These are phyloP conservation scores for Volvox carteri DNA, from an alignment of 163 green algal species.

Conservation along the genomic window DNA sequence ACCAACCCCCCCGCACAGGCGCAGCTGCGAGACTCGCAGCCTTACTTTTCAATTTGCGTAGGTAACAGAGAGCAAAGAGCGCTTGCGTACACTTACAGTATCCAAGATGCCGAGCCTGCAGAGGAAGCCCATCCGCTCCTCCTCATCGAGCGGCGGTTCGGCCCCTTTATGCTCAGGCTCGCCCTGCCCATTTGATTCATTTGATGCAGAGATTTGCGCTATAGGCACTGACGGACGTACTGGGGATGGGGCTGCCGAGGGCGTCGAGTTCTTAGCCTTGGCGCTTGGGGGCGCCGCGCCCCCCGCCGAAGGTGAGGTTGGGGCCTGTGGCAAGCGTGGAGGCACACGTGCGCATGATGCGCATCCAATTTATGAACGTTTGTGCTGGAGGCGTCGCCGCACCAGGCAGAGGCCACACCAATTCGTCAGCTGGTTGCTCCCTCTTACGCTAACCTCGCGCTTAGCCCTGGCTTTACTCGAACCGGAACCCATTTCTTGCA, in stretches of 20 bases:
- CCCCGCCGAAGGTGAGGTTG: not conserved
- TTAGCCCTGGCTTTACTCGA: slow-evolving; percentile 41
- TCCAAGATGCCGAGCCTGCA: slow-evolving; percentile 49
- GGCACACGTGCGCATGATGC: not conserved
- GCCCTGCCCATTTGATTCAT: not conserved
- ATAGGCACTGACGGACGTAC: not conserved
- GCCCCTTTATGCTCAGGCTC: slow-evolving; percentile 46
- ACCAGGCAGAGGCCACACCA: slow-evolving; percentile 20
- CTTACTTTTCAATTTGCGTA: not conserved
- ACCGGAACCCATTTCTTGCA: slow-evolving; percentile 13
- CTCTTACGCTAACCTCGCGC: slow-evolving; percentile 36
- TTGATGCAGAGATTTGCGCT: not conserved
- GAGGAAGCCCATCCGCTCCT: slow-evolving; percentile 36
- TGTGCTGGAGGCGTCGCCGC: not conserved
- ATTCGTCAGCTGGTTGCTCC: not conserved
- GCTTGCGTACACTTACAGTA: slow-evolving; percentile 13
- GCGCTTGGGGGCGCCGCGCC: not conserved
- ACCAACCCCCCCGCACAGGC: no score
- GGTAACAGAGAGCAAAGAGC: not conserved
- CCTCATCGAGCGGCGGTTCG: slow-evolving; percentile 35
- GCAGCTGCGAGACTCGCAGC: no score
- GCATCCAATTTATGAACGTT: not conserved
- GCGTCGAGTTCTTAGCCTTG: slow-evolving; percentile 10
- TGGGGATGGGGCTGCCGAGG: not conserved
- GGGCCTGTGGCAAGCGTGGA: not conserved